Base-by-base conservation (phyloP, 495 filamentous ascomycete species). In the Neurospora terricola region DNA sequence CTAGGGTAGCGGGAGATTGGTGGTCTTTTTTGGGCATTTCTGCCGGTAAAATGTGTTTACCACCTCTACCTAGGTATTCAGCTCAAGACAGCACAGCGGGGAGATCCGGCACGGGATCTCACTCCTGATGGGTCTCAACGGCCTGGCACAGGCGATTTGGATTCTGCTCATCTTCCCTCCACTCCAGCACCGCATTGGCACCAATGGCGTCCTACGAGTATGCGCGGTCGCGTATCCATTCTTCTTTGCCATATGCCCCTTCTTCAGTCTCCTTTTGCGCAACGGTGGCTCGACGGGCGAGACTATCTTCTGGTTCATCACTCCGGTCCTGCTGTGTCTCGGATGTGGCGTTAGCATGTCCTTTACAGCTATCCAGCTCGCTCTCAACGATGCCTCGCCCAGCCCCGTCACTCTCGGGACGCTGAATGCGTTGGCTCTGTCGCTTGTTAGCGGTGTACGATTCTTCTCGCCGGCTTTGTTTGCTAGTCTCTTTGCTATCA, bases 291-390 rank as follows among this genome's bases (percentile, higher is more conserved):
- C 45, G 1, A 72, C 70, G 0, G 76, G 78, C 37, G 77, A 79
- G 0, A 79, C 76, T 0, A 70, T 77, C 0, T 92, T 93, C 75
- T 92, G 89, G 90, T 74, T 87, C n/a, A 43, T 86, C 0, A 78
- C 80, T 0, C 84, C 85, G 2, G 36, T 76, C 0, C 12, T 80
- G 9, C 72, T 87, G 37, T 78, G 82, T 1, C 21, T 87, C 2
- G 88, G 88, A 0, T 84, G 85, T 23, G 90, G 89, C 18, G 87
- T 92, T 0, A 86, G 85, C 54, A 92, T 93, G 90, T 84, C 86
- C 4, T 92, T 91, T 75, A 92, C 90, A 18, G 88, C 84, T 8
- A 84, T 88, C 30, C 90, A 92, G 82, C 87, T 93, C 30, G 88
- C 87, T 39, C 73, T 93, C 36, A 93, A 92, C 80, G 88, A 92